A percentile compares a stretch with the other conserved stretches of the same genome.
phyloP scores from a whole-genome alignment of 2,329 filamentous ascomycete species.

The Xylaria hypoxylon region DNA sequence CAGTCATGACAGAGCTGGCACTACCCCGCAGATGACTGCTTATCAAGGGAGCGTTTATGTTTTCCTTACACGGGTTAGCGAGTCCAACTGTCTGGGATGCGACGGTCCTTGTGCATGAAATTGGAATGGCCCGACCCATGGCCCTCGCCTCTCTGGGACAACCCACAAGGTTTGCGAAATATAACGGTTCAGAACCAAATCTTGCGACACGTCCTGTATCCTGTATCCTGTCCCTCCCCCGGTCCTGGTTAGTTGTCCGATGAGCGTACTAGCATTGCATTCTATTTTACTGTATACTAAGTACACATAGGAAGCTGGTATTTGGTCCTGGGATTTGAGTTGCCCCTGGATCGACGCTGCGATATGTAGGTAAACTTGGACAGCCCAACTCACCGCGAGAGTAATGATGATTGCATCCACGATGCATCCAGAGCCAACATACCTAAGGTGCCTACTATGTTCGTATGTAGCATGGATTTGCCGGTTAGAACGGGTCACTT shows the following conservation, averaged over 20 bases:
- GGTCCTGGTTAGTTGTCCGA: slow-evolving; percentile 21
- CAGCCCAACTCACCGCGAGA: not conserved
- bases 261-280: slow-evolving; percentile 2
- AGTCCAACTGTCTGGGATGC: slow-evolving; percentile 36
- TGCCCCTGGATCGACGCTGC: slow-evolving; percentile 13
- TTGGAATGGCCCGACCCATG: slow-evolving; percentile 20
- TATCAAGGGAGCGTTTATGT: slow-evolving; percentile 26
- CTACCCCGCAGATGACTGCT: slow-evolving; percentile 40
- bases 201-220: slow-evolving; percentile 5
- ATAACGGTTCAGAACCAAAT: slow-evolving; percentile 18
- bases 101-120: slow-evolving; percentile 28
- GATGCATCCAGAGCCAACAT: not conserved
- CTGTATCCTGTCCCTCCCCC: not conserved
- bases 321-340: slow-evolving; percentile 12
- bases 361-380: not conserved
- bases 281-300: slow-evolving; percentile 15
- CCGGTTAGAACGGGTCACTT: slow-evolving; percentile 21
- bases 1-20: slow-evolving; percentile 18
- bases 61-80: slow-evolving; percentile 24
- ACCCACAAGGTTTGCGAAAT: slow-evolving; percentile 20
- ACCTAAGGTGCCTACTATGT: not conserved
- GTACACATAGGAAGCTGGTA: not conserved
- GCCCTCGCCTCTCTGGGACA: slow-evolving; percentile 5
- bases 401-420: not conserved
- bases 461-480: slow-evolving; percentile 12